These are phyloP conservation scores for Aspergillus pseudoterreus DNA, from an alignment of 2,329 filamentous ascomycete genomes.

Conservation along the genomic window DNA sequence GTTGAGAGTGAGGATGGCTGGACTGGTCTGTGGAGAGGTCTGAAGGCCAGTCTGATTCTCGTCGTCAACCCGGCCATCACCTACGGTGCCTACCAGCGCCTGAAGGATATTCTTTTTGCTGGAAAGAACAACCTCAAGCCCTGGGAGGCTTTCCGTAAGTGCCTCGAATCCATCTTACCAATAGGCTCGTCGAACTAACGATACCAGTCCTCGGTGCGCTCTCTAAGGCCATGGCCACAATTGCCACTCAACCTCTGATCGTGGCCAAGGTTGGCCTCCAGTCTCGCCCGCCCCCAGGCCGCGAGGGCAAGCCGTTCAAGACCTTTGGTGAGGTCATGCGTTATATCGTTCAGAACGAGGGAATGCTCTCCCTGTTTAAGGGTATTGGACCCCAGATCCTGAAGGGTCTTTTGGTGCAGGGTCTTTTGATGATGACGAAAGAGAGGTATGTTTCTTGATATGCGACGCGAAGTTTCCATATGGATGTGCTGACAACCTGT, in stretches of 20 bases:
- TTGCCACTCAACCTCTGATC: conserved; percentile 90
- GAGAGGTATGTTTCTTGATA: conserved; percentile 56
- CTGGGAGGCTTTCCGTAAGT: conserved; percentile 87
- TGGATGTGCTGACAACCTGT: conserved; percentile 8
- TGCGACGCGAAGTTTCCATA: too few relatives aligned
- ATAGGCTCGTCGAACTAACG: conserved; percentile 11
- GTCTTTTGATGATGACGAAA: conserved; percentile 98
- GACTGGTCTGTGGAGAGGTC: conserved; percentile 84
- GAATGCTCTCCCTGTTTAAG: conserved; percentile 82
- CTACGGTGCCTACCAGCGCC: conserved; percentile 90
- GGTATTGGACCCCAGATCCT: conserved; percentile 90
- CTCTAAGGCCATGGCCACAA: conserved; percentile 88
- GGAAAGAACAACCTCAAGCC: conserved; percentile 71
- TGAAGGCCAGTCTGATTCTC: conserved; percentile 93
- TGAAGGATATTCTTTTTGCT: conserved; percentile 74
- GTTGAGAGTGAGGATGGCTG: conserved; percentile 86
- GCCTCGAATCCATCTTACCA: neutral
- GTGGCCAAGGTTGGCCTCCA: conserved; percentile 97
- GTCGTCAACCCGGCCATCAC: conserved; percentile 97
- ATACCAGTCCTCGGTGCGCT: conserved; percentile 76
- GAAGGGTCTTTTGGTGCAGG: conserved; percentile 91
- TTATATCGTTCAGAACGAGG: conserved; percentile 89
- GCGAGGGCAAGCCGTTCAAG: conserved; percentile 88
- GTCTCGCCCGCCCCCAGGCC: conserved; percentile 79
- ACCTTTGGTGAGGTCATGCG: conserved; percentile 91